phyloP scores from a whole-genome alignment of 768 basidiomycete species.

The Leccinum uliginosum region DNA sequence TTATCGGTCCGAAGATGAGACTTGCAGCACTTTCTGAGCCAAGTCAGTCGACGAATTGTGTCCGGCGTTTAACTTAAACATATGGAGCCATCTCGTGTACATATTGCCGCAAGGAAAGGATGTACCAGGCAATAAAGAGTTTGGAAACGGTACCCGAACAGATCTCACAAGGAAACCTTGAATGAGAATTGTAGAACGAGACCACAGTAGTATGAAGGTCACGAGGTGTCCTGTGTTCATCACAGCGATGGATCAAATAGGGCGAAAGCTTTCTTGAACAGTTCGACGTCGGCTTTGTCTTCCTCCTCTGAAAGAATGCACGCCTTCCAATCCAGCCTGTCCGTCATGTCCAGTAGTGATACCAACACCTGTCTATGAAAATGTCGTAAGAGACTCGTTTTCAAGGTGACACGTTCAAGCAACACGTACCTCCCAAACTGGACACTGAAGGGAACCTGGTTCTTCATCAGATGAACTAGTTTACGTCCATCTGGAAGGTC shows the following conservation, averaged over 20 bases:
- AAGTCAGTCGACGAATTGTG: not conserved
- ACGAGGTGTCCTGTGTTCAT: conserved; percentile 4
- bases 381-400: conserved; percentile 1
- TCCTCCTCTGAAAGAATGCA: conserved; percentile 81
- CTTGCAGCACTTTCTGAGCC: conserved; percentile 85
- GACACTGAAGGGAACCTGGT: conserved; percentile 74
- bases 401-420: not conserved
- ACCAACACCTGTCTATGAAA: conserved; percentile 72
- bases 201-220: not conserved
- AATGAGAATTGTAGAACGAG: not conserved
- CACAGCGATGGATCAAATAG: conserved; percentile 56
- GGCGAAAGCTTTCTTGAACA: conserved; percentile 82
- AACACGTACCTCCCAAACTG: conserved; percentile 83
- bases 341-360: conserved; percentile 65
- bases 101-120: conserved; percentile 51
- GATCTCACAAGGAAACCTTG: conserved; percentile 8
- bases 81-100: conserved; percentile 31
- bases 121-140: conserved; percentile 57
- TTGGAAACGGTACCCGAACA: conserved; percentile 32
- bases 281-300: conserved; percentile 76
- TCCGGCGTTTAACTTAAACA: conserved; percentile 4
- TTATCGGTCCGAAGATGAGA: conserved; percentile 73
- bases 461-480: conserved; percentile 82
- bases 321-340: conserved; percentile 88
- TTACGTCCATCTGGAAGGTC: conserved; percentile 83